These are phyloP conservation scores for Beauveria bassiana DNA, from an alignment of 2,329 filamentous ascomycete genomes.

Conservation along the genomic window DNA sequence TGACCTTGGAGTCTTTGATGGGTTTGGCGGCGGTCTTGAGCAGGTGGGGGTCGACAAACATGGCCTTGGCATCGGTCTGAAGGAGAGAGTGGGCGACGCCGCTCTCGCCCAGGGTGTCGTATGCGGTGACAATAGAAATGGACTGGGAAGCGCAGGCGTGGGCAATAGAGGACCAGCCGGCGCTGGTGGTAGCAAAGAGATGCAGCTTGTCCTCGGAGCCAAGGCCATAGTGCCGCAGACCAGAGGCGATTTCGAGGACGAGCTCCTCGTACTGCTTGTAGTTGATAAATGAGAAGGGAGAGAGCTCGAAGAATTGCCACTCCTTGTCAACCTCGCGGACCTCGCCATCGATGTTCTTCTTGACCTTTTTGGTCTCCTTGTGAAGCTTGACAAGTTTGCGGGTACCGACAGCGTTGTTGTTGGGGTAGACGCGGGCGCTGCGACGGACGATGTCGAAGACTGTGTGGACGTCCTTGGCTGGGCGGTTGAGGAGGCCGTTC, in stretches of 20 bases:
- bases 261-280: slow-evolving; percentile 72
- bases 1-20: slow-evolving; percentile 49
- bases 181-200: slow-evolving; percentile 76
- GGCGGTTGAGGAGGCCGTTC: slow-evolving; percentile 58
- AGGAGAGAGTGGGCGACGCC: slow-evolving; percentile 80
- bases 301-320: slow-evolving; percentile 85
- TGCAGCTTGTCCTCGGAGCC: slow-evolving; percentile 62
- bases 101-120: slow-evolving; percentile 81
- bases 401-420: slow-evolving; percentile 59
- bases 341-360: slow-evolving; percentile 79
- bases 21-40: slow-evolving; percentile 51
- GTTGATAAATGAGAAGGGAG: slow-evolving; percentile 65
- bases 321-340: slow-evolving; percentile 78
- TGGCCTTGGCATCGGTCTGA: slow-evolving; percentile 71
- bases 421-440: slow-evolving; percentile 55
- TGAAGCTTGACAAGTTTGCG: slow-evolving; percentile 71
- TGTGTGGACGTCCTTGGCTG: slow-evolving; percentile 63
- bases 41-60: slow-evolving; percentile 81
- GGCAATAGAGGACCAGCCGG: slow-evolving; percentile 76
- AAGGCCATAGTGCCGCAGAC: slow-evolving; percentile 67
- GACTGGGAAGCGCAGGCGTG: slow-evolving; percentile 76
- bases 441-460: slow-evolving; percentile 71
- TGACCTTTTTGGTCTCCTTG: slow-evolving; percentile 78
- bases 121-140: slow-evolving; percentile 86
- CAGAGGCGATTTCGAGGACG: slow-evolving; percentile 61